Conservation (phyloP, 371 early-diverging fungal genomes). For the Mortierella polycephala region DNA sequence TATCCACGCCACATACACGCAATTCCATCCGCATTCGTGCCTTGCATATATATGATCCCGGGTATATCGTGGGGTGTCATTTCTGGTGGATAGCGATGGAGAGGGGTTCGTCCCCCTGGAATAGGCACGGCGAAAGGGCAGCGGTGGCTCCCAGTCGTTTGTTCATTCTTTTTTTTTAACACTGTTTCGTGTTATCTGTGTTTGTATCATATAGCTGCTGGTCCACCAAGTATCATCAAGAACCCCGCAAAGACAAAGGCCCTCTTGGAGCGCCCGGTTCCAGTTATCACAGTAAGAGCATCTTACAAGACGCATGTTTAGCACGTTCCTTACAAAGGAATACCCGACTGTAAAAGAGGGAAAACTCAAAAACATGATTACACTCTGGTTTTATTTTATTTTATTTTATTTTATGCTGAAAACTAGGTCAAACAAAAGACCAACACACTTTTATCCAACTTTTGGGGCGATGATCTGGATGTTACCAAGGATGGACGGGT, state of each 20-base stretch:
- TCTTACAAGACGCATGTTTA: too few species aligned
- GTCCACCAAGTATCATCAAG: conserved; percentile 49
- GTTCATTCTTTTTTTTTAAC: too few species aligned
- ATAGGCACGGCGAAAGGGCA: neutral
- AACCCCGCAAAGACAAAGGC: conserved; percentile 35
- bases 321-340: neutral
- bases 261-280: conserved; percentile 45
- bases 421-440: conserved; percentile 36
- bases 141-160: too few species aligned
- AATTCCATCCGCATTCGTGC: too few species aligned
- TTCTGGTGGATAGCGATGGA: neutral
- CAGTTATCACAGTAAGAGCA: conserved; percentile 38
- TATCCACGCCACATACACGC: too few species aligned
- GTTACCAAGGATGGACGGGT: conserved; percentile 41
- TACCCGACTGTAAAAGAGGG: neutral
- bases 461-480: conserved; percentile 49
- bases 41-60: too few species aligned
- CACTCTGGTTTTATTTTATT: neutral
- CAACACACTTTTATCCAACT: conserved; percentile 46
- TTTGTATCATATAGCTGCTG: conserved; percentile 35
- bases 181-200: too few species aligned
- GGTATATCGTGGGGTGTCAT: too few species aligned
- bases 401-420: neutral
- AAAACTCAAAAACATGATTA: neutral
- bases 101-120: neutral